Percentiles rank a stretch among this genome's conserved stretches.
Evolutionary conservation across 108 stramenopile genomes (phyloP).

Genomic region (Fragilaria crotonensis): DNA sequence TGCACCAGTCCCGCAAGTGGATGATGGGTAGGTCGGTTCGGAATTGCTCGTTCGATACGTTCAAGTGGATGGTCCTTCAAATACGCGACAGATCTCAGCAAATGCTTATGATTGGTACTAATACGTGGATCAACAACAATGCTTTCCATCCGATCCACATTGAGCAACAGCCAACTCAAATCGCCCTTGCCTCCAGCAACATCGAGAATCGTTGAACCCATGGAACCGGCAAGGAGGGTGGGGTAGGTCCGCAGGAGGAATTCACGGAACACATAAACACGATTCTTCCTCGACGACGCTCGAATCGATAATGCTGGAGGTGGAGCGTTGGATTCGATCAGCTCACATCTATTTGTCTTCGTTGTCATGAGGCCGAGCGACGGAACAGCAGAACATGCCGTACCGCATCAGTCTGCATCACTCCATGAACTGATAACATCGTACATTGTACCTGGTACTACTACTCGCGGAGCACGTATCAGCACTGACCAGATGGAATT

Average conservation of each 20-base stretch:
- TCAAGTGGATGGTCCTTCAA: slow-evolving; percentile 51
- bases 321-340: no score
- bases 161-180: slow-evolving; percentile 56
- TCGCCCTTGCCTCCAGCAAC: slow-evolving; percentile 85
- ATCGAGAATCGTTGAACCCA: slow-evolving; percentile 38
- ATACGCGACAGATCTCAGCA: slow-evolving; percentile 42
- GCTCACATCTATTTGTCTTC: no score
- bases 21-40: slow-evolving; percentile 42
- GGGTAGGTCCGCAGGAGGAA: slow-evolving; percentile 40
- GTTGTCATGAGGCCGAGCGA: no score
- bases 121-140: slow-evolving; percentile 68
- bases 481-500: no score
- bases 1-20: slow-evolving; percentile 50
- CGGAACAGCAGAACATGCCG: no score
- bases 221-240: slow-evolving; percentile 13
- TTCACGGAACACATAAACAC: slow-evolving; percentile 61
- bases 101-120: slow-evolving; percentile 25
- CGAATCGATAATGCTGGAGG: slow-evolving; percentile 13
- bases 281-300: slow-evolving; percentile 47
- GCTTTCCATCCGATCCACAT: slow-evolving; percentile 47
- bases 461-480: no score
- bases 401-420: no score
- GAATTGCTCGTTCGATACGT: slow-evolving; percentile 35
- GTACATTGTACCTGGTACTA: no score
- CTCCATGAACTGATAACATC: no score